Conservation (phyloP, 768 basidiomycete genomes). For the Tubosaeta sp. region DNA sequence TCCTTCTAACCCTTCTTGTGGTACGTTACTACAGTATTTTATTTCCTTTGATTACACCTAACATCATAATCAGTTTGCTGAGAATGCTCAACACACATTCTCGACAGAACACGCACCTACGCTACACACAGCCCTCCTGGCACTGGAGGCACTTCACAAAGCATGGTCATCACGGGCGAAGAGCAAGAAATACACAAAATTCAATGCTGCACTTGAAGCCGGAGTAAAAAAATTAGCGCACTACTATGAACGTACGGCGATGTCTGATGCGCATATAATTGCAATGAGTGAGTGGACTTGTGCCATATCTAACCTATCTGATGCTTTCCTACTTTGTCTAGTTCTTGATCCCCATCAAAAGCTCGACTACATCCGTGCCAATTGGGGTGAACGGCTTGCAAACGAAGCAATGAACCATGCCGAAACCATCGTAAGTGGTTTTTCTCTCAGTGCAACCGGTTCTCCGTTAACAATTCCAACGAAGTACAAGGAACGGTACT, state of each 20-base stretch:
- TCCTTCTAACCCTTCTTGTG: neutral
- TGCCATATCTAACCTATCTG: neutral
- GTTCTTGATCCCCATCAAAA: slow-evolving; percentile 6
- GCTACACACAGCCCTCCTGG: neutral
- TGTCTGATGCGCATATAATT: neutral
- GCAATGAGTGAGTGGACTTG: slow-evolving; percentile 6
- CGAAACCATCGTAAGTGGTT: neutral
- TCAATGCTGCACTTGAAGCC: neutral
- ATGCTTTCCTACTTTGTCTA: neutral
- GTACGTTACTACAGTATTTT: neutral
- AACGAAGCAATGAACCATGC: neutral
- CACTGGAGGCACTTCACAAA: slow-evolving; percentile 4
- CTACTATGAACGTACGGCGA: neutral
- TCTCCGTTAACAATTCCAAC: neutral
- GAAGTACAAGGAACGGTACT: slow-evolving; percentile 7
- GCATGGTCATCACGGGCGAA: neutral
- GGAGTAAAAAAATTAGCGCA: neutral
- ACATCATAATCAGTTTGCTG: slow-evolving; percentile 3
- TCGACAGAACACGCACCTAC: slow-evolving; percentile 1
- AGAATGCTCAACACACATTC: slow-evolving; percentile 6
- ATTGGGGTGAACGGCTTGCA: neutral
- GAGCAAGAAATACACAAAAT: slow-evolving; percentile 2
- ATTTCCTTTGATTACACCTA: neutral
- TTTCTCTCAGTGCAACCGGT: neutral
- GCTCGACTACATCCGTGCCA: slow-evolving; percentile 3